Conservation (phyloP, 2,329 filamentous ascomycete genomes). For the Penicillium hesseltinei region DNA sequence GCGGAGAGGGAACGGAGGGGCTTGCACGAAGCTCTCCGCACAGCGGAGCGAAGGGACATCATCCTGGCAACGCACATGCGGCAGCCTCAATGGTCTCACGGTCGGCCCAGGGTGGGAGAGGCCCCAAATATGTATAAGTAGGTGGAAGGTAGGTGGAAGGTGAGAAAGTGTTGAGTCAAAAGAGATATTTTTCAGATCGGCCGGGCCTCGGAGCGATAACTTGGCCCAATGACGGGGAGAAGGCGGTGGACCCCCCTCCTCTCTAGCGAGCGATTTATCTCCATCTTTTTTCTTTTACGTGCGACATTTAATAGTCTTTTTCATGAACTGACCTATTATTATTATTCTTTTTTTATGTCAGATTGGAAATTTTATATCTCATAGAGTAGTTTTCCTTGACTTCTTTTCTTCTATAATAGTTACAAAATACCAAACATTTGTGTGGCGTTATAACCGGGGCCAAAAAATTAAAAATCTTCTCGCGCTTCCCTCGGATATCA, state of each 20-base stretch:
- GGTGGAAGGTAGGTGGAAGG: conserved; percentile 10
- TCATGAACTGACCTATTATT: neutral
- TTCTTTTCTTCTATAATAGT: neutral
- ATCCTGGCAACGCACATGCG: conserved; percentile 44
- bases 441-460: neutral
- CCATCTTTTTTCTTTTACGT: conserved; percentile 1
- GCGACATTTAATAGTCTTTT: neutral
- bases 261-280: conserved; percentile 17
- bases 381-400: neutral
- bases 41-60: conserved; percentile 45
- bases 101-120: conserved; percentile 15
- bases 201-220: conserved; percentile 26
- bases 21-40: conserved; percentile 46
- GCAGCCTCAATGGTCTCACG: conserved; percentile 35
- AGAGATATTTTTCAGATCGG: conserved; percentile 26
- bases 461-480: neutral
- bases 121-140: conserved; percentile 14
- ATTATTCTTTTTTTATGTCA: neutral
- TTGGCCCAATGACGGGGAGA: conserved; percentile 16
- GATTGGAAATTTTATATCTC: neutral
- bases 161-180: conserved; percentile 12
- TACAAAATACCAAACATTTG: neutral
- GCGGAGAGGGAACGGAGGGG: conserved; percentile 43
- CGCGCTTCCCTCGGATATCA: neutral
- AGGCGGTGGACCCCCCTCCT: conserved; percentile 18